A percentile compares a stretch with the other conserved stretches of the same genome.
Conservation (phyloP, 305 asterid species). For the Fraxinus dipetala region DNA sequence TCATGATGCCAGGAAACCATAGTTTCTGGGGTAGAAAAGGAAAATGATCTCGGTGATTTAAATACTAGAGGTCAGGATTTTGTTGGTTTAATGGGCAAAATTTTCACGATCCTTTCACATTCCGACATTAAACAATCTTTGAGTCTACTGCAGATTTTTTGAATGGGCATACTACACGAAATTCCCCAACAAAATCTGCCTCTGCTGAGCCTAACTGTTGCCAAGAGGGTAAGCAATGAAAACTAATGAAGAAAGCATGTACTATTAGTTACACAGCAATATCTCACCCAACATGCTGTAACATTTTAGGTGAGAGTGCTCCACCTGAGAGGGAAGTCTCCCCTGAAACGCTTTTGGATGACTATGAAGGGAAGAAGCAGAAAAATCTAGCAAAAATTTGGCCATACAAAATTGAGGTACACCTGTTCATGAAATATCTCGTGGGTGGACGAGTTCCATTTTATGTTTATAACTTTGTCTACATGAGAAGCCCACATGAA, state of each 20-base stretch:
- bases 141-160: slow-evolving; percentile 28
- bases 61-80: slow-evolving; percentile 36
- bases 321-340: background rate
- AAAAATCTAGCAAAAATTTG: slow-evolving; percentile 36
- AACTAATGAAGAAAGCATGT: slow-evolving; percentile 45
- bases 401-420: slow-evolving; percentile 46
- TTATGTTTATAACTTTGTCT: background rate
- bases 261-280: slow-evolving; percentile 30
- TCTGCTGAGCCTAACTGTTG: slow-evolving; percentile 36
- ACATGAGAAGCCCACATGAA: background rate
- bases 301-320: background rate
- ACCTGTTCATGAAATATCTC: background rate
- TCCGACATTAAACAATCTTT: background rate
- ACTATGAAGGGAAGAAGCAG: slow-evolving; percentile 39
- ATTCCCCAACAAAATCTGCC: slow-evolving; percentile 32
- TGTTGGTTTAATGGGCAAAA: background rate
- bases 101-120: background rate
- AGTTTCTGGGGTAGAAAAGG: slow-evolving; percentile 34
- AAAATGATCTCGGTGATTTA: slow-evolving; percentile 21
- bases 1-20: slow-evolving; percentile 34
- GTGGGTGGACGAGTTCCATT: background rate
- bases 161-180: slow-evolving; percentile 38
- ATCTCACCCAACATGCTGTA: background rate
- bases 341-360: slow-evolving; percentile 53
- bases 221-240: slow-evolving; percentile 70